Evolutionary conservation across 768 basidiomycete species (phyloP).

Genomic region (Paxillus involutus): DNA sequence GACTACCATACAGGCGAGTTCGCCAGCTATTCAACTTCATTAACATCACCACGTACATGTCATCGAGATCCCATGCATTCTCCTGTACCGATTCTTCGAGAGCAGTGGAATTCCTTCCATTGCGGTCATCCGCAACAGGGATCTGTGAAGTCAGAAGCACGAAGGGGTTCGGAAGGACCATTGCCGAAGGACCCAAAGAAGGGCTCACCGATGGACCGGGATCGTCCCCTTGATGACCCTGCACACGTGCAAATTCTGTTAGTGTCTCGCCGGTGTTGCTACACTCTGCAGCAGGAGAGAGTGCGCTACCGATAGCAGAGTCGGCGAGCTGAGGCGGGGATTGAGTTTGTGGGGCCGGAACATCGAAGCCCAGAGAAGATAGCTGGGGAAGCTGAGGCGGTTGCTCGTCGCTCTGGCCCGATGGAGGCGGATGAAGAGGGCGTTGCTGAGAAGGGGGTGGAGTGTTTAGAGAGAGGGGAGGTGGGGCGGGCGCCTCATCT

Average conservation of each 20-base stretch:
- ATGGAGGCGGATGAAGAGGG: conserved; percentile 21
- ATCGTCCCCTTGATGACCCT: background rate
- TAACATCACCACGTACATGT: conserved; percentile 7
- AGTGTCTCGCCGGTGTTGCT: conserved; percentile 31
- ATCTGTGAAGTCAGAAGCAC: too few relatives aligned
- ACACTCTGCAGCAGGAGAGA: conserved; percentile 71
- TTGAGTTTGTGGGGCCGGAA: conserved; percentile 14
- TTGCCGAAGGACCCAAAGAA: too few relatives aligned
- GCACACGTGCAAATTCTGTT: conserved; percentile 17
- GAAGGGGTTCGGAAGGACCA: too few relatives aligned
- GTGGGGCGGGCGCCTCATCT: conserved; percentile 16
- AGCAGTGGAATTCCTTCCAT: too few relatives aligned
- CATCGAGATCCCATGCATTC: background rate
- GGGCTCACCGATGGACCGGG: too few relatives aligned
- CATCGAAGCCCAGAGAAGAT: conserved; percentile 56
- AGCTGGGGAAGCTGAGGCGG: conserved; percentile 42
- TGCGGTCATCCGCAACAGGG: too few relatives aligned
- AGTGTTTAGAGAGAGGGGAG: conserved; percentile 15
- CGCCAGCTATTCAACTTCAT: too few relatives aligned
- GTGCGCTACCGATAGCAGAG: conserved; percentile 26
- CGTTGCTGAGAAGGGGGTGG: conserved; percentile 27
- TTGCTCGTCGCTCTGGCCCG: conserved; percentile 8
- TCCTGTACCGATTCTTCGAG: background rate
- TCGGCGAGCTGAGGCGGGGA: conserved; percentile 19
- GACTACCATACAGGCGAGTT: too few relatives aligned